Evolutionary conservation across 768 basidiomycete species (phyloP).

Genomic region (Pleurotus sapidus): DNA sequence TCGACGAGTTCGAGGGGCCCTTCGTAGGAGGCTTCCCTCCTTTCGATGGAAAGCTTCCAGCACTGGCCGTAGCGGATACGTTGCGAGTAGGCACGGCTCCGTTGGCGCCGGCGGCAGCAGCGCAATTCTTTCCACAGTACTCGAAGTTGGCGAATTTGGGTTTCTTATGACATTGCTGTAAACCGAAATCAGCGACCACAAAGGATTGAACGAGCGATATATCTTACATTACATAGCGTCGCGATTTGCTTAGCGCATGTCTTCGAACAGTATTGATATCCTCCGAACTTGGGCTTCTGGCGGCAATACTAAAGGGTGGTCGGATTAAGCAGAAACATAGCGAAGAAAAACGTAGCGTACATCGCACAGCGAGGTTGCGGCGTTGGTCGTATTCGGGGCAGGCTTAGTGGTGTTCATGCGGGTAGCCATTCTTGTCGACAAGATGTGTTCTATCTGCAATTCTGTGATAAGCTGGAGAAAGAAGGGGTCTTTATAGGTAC

Average conservation of each 20-base stretch:
- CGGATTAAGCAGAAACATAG: constrained; percentile 6
- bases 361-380: constrained; percentile 28
- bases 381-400: constrained; percentile 20
- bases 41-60: constrained; percentile 3
- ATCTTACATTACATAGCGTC: constrained; percentile 41
- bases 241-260: constrained; percentile 49
- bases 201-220: not conserved
- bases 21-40: constrained; percentile 1
- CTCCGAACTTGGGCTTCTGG: constrained; percentile 44
- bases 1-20: not conserved
- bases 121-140: constrained; percentile 67
- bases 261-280: constrained; percentile 48
- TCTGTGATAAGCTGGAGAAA: not conserved
- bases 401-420: constrained; percentile 19
- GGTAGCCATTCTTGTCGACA: constrained; percentile 24
- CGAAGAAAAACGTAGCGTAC: constrained; percentile 21
- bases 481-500: not conserved
- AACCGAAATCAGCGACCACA: not conserved
- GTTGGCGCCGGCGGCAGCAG: constrained; percentile 37
- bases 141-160: constrained; percentile 59
- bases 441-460: constrained; percentile 3
- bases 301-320: constrained; percentile 41
- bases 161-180: constrained; percentile 53
- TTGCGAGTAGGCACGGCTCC: not conserved
- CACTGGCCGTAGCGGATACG: not conserved